These are phyloP conservation scores for Penicillium dipodomyicola DNA, from an alignment of 495 filamentous ascomycete species.

Conservation along the genomic window DNA sequence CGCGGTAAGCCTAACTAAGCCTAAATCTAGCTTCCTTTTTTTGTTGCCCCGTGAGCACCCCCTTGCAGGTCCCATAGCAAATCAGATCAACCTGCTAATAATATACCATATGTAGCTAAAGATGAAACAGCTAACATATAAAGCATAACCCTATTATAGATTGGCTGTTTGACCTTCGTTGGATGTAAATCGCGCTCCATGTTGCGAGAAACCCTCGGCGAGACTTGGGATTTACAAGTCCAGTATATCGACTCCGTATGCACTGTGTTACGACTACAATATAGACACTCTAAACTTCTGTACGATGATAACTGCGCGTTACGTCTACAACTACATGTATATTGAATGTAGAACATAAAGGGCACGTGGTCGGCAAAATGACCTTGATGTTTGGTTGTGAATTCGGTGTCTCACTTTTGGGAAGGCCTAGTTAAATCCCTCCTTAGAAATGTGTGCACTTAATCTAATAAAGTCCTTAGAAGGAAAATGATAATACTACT, in stretches of 20 bases:
- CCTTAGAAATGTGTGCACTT: neutral
- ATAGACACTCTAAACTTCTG: neutral
- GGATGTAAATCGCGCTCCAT: conserved; percentile 13
- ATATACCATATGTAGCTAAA: too few relatives aligned
- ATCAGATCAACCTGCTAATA: conserved; percentile 18
- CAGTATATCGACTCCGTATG: neutral
- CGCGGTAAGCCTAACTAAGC: conserved; percentile 15
- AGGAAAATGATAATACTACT: neutral
- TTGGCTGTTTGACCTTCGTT: conserved; percentile 15
- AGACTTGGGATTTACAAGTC: neutral
- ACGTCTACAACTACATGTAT: neutral
- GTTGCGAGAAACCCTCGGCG: conserved; percentile 15
- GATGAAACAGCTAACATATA: too few relatives aligned
- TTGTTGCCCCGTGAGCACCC: conserved; percentile 4
- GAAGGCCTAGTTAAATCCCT: neutral
- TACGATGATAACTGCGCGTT: neutral
- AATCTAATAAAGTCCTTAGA: neutral
- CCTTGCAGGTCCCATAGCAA: conserved; percentile 18
- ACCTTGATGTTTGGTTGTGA: neutral
- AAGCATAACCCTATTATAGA: neutral
- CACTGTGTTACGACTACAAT: neutral
- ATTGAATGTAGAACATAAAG: neutral
- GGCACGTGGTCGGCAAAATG: neutral
- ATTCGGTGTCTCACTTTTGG: neutral
- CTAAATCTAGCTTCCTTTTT: neutral